A percentile compares a stretch with the other conserved stretches of the same genome.
Conservation (phyloP, 2,329 filamentous ascomycete species). For the Cladosporium sp. region DNA sequence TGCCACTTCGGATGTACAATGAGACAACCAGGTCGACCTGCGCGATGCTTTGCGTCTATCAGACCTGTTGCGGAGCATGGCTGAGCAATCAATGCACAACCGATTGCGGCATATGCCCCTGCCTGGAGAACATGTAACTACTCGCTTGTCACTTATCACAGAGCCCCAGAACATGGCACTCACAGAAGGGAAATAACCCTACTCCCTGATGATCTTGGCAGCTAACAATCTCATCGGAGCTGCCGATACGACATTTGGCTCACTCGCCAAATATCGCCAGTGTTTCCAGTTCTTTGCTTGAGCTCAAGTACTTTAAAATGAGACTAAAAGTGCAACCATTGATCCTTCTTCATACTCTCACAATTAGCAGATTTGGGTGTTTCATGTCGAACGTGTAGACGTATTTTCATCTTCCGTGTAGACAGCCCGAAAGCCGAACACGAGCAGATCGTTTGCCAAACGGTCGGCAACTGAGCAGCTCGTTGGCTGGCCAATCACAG, state of each 20-base stretch:
- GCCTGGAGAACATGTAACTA: not conserved
- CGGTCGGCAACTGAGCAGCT: not conserved
- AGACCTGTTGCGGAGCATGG: not conserved
- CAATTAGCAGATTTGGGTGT: not conserved
- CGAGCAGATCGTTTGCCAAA: not conserved
- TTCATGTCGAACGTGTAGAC: not conserved
- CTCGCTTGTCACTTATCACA: not conserved
- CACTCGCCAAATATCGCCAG: not conserved
- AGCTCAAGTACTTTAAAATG: not conserved
- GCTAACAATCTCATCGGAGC: not conserved
- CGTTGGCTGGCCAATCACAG: conserved; percentile 13
- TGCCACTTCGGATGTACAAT: not conserved
- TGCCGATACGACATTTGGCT: not conserved
- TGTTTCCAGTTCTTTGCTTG: not conserved
- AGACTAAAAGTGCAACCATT: not conserved
- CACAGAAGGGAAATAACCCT: not conserved
- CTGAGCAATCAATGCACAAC: not conserved
- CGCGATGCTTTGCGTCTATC: not conserved
- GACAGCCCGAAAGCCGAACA: not conserved
- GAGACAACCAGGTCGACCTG: not conserved
- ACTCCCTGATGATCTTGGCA: not conserved
- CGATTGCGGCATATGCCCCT: not conserved
- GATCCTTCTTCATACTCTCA: not conserved
- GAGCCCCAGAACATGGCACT: not conserved
- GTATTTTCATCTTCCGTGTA: not conserved